Conservation (phyloP, 768 basidiomycete genomes). For the Dacryopinax spathularia region DNA sequence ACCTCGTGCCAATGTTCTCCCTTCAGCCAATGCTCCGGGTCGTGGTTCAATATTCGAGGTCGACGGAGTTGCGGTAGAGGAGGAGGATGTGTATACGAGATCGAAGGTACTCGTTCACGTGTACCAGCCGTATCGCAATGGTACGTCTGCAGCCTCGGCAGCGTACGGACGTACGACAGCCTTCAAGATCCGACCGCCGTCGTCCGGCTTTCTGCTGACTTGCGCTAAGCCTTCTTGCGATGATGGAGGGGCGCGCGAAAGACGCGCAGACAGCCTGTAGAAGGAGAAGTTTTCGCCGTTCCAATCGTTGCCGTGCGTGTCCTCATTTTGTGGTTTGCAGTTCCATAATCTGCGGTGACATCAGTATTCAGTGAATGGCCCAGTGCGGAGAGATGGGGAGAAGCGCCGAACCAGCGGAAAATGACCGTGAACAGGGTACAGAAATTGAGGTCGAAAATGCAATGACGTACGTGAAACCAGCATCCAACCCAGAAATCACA, state of each 20-base stretch:
- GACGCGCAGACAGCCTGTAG: conserved; percentile 25
- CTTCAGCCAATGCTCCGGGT: too few species aligned
- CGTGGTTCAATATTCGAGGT: too few species aligned
- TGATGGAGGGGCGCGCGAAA: conserved; percentile 39
- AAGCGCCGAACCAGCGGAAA: too few species aligned
- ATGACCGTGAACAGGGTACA: not conserved
- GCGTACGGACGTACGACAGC: conserved; percentile 82
- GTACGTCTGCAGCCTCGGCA: conserved; percentile 77
- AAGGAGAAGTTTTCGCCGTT: conserved; percentile 96
- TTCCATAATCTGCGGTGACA: conserved; percentile 61
- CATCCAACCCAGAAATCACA: conserved; percentile 68
- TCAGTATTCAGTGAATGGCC: not conserved
- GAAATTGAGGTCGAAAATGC: not conserved
- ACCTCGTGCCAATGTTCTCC: too few species aligned
- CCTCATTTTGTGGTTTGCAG: conserved; percentile 79
- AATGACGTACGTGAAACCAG: conserved; percentile 68
- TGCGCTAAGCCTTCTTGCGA: too few species aligned
- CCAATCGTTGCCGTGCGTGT: conserved; percentile 72
- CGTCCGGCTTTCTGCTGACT: too few species aligned
- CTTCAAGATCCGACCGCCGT: conserved; percentile 62
- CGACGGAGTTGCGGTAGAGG: too few species aligned
- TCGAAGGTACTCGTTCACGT: too few species aligned
- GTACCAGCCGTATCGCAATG: conserved; percentile 48
- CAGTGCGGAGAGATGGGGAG: too few species aligned
- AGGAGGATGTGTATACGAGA: too few species aligned